Evolutionary conservation across 2,329 filamentous ascomycete species (phyloP).

Genomic region (Clarireedia paspali): DNA sequence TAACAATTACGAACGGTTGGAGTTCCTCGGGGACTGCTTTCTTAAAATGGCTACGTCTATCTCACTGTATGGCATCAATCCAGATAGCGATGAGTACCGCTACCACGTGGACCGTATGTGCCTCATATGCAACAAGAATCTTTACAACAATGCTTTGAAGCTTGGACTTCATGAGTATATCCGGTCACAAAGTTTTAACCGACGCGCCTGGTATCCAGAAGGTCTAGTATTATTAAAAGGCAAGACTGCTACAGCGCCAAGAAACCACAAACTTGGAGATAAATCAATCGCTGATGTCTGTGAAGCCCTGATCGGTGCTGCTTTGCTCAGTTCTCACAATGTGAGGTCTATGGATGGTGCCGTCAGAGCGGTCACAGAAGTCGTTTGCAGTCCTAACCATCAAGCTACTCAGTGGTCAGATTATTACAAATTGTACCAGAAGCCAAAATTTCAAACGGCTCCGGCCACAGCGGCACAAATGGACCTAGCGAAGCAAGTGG

Average conservation of each 20-base stretch:
- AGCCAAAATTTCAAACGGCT: conserved; percentile 63
- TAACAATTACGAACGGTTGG: conserved; percentile 87
- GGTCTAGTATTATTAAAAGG: conserved; percentile 66
- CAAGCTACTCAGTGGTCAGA: conserved; percentile 61
- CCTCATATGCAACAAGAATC: conserved; percentile 83
- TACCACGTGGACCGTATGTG: conserved; percentile 89
- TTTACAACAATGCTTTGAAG: conserved; percentile 69
- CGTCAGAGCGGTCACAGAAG: conserved; percentile 54
- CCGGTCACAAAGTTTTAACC: conserved; percentile 73
- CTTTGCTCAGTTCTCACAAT: conserved; percentile 46
- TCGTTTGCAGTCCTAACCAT: conserved; percentile 66
- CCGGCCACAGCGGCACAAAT: conserved; percentile 57
- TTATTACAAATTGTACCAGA: conserved; percentile 61
- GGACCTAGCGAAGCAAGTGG: conserved; percentile 59
- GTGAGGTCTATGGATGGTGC: conserved; percentile 46
- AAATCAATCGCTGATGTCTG: conserved; percentile 94
- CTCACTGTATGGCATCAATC: conserved; percentile 68
- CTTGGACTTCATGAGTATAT: conserved; percentile 66
- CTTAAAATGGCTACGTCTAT: conserved; percentile 95
- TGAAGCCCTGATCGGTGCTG: conserved; percentile 87
- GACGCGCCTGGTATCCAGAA: conserved; percentile 77
- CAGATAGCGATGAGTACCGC: conserved; percentile 72
- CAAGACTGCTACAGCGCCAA: conserved; percentile 50
- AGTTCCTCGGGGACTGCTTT: conserved; percentile 90
- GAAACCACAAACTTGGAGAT: conserved; percentile 64